These are phyloP conservation scores for Pichia membranifaciens DNA, from an alignment of 805 yeast genomes.

Conservation along the genomic window DNA sequence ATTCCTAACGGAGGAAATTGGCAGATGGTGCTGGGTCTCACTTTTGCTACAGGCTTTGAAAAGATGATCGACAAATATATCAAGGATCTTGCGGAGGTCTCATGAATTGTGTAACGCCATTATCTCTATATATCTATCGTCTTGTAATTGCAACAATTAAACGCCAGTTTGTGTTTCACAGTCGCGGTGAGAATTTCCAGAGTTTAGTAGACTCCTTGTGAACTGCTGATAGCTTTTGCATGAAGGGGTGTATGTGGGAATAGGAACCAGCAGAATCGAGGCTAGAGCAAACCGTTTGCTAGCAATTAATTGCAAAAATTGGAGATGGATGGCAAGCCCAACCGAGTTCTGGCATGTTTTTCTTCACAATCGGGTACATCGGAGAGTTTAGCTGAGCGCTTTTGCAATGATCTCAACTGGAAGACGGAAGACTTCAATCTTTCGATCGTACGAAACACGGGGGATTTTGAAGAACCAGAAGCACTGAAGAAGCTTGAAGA, in stretches of 20 bases:
- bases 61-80: conserved; percentile 25
- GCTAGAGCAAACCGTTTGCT: too few species aligned
- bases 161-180: too few species aligned
- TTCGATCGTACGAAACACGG: not conserved
- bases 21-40: conserved; percentile 48
- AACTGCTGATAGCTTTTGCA: too few species aligned
- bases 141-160: too few species aligned
- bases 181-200: too few species aligned
- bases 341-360: conserved; percentile 48
- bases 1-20: conserved; percentile 44
- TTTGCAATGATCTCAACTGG: conserved; percentile 22
- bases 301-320: too few species aligned
- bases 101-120: not conserved
- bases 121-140: too few species aligned
- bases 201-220: too few species aligned
- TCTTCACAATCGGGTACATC: conserved; percentile 97
- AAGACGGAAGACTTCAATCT: not conserved
- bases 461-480: not conserved
- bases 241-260: too few species aligned
- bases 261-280: too few species aligned
- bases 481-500: not conserved
- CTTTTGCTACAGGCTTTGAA: conserved; percentile 47
- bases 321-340: not conserved
- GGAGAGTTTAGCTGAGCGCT: conserved; percentile 62
- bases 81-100: conserved; percentile 5